Conservation (phyloP, 2,329 filamentous ascomycete genomes). For the Elsinoe ampelina region DNA sequence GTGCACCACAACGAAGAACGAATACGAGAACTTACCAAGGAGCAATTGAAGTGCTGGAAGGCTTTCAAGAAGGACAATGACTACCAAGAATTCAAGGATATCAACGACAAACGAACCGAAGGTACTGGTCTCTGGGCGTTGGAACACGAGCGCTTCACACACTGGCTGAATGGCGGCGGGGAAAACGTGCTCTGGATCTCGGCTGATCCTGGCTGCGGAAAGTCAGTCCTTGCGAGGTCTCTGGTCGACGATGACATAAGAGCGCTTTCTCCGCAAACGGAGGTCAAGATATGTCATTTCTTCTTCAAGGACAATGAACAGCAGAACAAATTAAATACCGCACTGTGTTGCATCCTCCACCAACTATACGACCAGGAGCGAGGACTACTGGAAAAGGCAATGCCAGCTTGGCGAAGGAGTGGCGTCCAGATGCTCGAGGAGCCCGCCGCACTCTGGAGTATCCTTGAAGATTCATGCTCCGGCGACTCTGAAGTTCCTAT, state of each 20-base stretch:
- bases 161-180: conserved; percentile 21
- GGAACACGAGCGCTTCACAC: conserved; percentile 21
- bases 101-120: conserved; percentile 23
- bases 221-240: conserved; percentile 31
- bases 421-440: too few relatives aligned
- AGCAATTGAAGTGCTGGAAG: conserved; percentile 6
- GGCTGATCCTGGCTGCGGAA: conserved; percentile 36
- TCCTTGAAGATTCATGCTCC: conserved; percentile 18
- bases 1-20: too few relatives aligned
- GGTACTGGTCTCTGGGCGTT: conserved; percentile 31
- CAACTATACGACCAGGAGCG: conserved; percentile 27
- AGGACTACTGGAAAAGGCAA: conserved; percentile 20
- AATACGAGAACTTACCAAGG: not conserved
- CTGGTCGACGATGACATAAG: conserved; percentile 27
- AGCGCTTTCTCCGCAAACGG: not conserved
- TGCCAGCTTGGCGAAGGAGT: too few relatives aligned
- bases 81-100: conserved; percentile 27
- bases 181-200: conserved; percentile 32
- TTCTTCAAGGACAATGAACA: conserved; percentile 33
- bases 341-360: conserved; percentile 31
- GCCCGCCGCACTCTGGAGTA: not conserved
- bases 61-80: conserved; percentile 21
- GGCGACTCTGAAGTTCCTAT: conserved; percentile 12
- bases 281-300: conserved; percentile 25
- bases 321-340: conserved; percentile 24